Conservation (phyloP, 2,329 filamentous ascomycete species). For the Chaetomium olivaceum region DNA sequence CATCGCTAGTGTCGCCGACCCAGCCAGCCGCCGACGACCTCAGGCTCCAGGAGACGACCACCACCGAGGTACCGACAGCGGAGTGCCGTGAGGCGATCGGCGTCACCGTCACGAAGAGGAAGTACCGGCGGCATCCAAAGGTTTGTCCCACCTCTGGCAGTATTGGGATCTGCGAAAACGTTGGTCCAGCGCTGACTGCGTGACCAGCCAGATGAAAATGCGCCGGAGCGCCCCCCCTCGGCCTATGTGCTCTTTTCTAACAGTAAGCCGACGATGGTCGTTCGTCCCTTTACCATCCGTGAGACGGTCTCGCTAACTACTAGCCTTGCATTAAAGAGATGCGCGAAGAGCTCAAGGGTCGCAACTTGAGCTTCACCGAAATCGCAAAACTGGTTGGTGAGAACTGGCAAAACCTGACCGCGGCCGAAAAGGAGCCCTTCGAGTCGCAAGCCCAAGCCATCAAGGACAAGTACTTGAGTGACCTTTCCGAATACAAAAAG, state of each 20-base stretch:
- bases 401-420: slow-evolving; percentile 72
- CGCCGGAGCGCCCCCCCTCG: slow-evolving; percentile 76
- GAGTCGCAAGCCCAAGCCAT: slow-evolving; percentile 70
- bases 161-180: not conserved
- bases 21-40: slow-evolving; percentile 55
- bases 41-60: slow-evolving; percentile 53
- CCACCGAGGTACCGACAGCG: slow-evolving; percentile 45
- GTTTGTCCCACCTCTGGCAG: slow-evolving; percentile 40
- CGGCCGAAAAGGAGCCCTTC: slow-evolving; percentile 68
- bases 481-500: slow-evolving; percentile 75
- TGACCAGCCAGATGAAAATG: slow-evolving; percentile 70
- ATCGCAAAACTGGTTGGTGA: slow-evolving; percentile 82
- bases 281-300: no score
- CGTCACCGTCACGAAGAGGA: slow-evolving; percentile 61
- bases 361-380: slow-evolving; percentile 77
- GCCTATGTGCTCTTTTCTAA: slow-evolving; percentile 87
- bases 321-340: slow-evolving; percentile 54
- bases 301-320: slow-evolving; percentile 14
- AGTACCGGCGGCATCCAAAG: slow-evolving; percentile 77
- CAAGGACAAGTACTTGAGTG: slow-evolving; percentile 76
- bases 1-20: slow-evolving; percentile 51
- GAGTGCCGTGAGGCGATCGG: slow-evolving; percentile 48
- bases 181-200: slow-evolving; percentile 8
- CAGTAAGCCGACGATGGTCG: slow-evolving; percentile 53
- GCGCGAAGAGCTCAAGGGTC: slow-evolving; percentile 73